Evolutionary conservation across 78 protist species (phyloP).

Genomic region (Isochrysis galbana): DNA sequence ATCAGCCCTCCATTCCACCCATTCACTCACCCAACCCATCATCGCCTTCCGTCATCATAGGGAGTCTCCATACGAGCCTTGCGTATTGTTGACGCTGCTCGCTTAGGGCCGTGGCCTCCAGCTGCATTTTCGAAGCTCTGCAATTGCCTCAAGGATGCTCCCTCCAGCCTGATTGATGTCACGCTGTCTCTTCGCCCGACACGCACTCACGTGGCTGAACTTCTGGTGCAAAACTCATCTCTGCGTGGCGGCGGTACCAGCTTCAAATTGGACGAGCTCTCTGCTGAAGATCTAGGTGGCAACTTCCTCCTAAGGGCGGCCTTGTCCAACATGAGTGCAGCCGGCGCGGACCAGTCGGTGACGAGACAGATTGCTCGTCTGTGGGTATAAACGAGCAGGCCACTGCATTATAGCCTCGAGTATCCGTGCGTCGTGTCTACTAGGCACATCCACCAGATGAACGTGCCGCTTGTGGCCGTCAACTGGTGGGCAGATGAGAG

Average conservation of each 20-base stretch:
- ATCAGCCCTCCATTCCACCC: too few species aligned
- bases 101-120: background rate
- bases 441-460: too few species aligned
- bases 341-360: background rate
- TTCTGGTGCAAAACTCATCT: background rate
- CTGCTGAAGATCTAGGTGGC: background rate
- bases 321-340: background rate
- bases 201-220: background rate
- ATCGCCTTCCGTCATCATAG: too few species aligned
- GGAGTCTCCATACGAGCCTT: background rate
- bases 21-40: too few species aligned
- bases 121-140: background rate
- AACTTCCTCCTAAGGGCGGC: background rate
- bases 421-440: too few species aligned
- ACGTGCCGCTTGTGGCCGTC: too few species aligned
- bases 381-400: background rate
- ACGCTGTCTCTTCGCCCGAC: background rate
- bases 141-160: background rate
- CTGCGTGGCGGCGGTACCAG: background rate
- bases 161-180: background rate
- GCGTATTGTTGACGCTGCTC: background rate
- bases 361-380: background rate
- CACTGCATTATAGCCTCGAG: too few species aligned
- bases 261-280: background rate
- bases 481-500: too few species aligned